Percentiles rank a stretch among this genome's conserved stretches.
Conservation (phyloP, 2,329 filamentous ascomycete species). For the Nannizzia gypsea region DNA sequence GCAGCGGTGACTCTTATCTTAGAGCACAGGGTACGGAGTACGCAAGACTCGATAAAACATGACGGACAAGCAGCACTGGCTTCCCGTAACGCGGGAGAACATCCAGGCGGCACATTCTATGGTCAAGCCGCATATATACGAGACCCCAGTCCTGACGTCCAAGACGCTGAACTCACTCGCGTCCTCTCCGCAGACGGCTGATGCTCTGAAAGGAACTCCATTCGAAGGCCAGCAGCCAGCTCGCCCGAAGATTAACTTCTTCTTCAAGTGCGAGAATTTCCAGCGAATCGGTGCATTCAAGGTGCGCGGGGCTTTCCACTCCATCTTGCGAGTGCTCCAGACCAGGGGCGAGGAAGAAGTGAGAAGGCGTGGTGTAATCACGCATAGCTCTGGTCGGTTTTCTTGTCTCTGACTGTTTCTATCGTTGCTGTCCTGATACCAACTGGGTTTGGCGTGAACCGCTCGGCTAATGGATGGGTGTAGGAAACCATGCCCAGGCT, state of each 20-base stretch:
- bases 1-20: no score
- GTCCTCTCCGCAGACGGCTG: slow-evolving; percentile 52
- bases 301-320: slow-evolving; percentile 79
- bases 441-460: neutral
- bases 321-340: slow-evolving; percentile 55
- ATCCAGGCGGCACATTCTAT: slow-evolving; percentile 60
- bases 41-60: slow-evolving; percentile 22
- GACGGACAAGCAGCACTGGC: slow-evolving; percentile 36
- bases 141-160: slow-evolving; percentile 72
- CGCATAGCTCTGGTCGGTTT: slow-evolving; percentile 71
- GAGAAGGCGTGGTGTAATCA: slow-evolving; percentile 60
- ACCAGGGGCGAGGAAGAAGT: slow-evolving; percentile 52
- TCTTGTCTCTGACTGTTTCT: neutral
- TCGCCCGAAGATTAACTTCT: slow-evolving; percentile 57
- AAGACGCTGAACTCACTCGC: slow-evolving; percentile 62
- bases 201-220: slow-evolving; percentile 44
- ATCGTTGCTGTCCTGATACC: slow-evolving; percentile 3
- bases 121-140: slow-evolving; percentile 66
- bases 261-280: slow-evolving; percentile 93
- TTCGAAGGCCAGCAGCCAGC: slow-evolving; percentile 49
- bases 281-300: slow-evolving; percentile 92
- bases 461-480: slow-evolving; percentile 5
- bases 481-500: slow-evolving; percentile 91
- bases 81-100: slow-evolving; percentile 59
- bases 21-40: neutral